These are phyloP conservation scores for Apiospora arundinis DNA, from an alignment of 2,329 filamentous ascomycete genomes.

Conservation along the genomic window DNA sequence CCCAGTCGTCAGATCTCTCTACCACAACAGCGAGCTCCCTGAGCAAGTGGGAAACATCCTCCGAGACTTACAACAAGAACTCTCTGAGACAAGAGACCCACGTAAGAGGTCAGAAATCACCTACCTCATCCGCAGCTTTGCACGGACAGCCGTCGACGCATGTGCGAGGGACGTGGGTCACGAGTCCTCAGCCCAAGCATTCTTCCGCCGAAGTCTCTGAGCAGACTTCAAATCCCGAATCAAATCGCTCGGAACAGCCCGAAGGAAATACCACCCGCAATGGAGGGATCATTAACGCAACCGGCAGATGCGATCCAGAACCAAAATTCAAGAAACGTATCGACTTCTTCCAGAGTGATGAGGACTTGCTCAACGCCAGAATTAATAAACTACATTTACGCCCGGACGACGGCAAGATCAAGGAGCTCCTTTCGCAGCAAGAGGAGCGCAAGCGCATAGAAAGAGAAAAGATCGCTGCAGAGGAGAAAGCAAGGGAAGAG, in stretches of 20 bases:
- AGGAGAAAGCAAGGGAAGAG: slow-evolving; percentile 9
- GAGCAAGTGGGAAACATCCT: not conserved
- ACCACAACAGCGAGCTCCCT: not conserved
- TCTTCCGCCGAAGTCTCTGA: slow-evolving; percentile 5
- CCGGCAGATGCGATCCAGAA: not conserved
- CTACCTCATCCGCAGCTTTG: not conserved
- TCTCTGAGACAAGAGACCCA: not conserved
- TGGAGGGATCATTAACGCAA: not conserved
- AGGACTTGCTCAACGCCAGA: not conserved
- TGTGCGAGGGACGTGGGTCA: not conserved
- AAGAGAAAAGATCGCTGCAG: not conserved
- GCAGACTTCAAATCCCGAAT: not conserved
- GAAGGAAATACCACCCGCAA: not conserved
- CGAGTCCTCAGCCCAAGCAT: not conserved
- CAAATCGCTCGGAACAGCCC: not conserved
- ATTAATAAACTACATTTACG: not conserved
- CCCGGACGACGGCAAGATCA: not conserved
- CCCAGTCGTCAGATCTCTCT: not conserved
- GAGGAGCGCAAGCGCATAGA: not conserved
- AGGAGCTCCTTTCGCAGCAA: not conserved
- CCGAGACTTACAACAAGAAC: not conserved
- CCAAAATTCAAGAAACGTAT: slow-evolving; percentile 12
- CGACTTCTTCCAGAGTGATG: slow-evolving; percentile 15
- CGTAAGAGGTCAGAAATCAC: not conserved
- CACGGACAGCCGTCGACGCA: not conserved